Percentiles rank a stretch among this genome's conserved stretches.
These are phyloP conservation scores for Aspergillus bertholletiae DNA, from an alignment of 495 filamentous ascomycete genomes.

Conservation along the genomic window DNA sequence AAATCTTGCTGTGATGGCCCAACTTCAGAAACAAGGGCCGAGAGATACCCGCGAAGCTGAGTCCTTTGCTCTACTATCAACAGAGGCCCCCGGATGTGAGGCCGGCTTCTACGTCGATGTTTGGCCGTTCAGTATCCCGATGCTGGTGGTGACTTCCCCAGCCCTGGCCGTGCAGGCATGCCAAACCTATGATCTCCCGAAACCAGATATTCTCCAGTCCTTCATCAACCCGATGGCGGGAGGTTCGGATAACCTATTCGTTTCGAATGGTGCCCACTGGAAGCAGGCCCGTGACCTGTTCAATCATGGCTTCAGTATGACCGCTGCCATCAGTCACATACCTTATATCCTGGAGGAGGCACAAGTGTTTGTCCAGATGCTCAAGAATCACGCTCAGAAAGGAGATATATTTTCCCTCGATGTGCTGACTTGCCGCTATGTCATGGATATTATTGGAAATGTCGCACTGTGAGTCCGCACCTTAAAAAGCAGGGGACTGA, in stretches of 20 bases:
- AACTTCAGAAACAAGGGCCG: background rate
- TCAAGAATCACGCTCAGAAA: background rate
- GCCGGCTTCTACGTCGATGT: slow-evolving; percentile 2
- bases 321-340: background rate
- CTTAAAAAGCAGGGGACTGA: too few species aligned
- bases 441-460: slow-evolving; percentile 4
- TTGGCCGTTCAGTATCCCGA: background rate
- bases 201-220: background rate
- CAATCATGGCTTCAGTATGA: background rate
- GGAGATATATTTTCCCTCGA: background rate
- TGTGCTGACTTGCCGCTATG: background rate
- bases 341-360: background rate
- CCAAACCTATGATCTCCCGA: slow-evolving; percentile 3
- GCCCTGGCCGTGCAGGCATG: background rate
- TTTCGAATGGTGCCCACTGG: background rate
- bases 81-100: background rate
- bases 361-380: background rate
- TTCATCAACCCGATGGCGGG: slow-evolving; percentile 7
- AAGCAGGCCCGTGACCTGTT: background rate
- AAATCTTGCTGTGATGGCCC: background rate
- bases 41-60: background rate
- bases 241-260: background rate
- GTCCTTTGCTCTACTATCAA: background rate
- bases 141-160: slow-evolving; percentile 2
- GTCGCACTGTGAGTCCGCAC: slow-evolving; percentile 1